Evolutionary conservation across 768 basidiomycete species (phyloP).

Genomic region (Hygrophoropsis aurantiaca): DNA sequence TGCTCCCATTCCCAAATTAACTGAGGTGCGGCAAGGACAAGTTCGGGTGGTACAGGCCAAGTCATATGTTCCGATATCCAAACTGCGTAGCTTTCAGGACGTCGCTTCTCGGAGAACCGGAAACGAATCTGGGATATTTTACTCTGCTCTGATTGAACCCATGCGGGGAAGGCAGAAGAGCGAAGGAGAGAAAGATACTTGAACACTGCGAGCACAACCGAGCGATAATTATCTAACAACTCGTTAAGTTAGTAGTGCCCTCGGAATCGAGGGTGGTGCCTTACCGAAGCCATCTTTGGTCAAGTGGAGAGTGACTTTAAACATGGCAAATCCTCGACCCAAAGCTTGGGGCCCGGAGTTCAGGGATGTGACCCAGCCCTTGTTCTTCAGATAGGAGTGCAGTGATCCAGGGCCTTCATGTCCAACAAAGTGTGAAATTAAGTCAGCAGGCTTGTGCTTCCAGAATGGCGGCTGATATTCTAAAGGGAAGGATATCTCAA

Average conservation of each 20-base stretch:
- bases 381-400: constrained; percentile 84
- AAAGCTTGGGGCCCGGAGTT: constrained; percentile 68
- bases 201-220: constrained; percentile 67
- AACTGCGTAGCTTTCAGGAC: constrained; percentile 78
- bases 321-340: constrained; percentile 84
- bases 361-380: constrained; percentile 82
- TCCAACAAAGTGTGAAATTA: constrained; percentile 80
- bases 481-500: constrained; percentile 83
- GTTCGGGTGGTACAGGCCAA: constrained; percentile 79
- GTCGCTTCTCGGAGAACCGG: constrained; percentile 82
- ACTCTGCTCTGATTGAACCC: constrained; percentile 75
- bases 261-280: constrained; percentile 22
- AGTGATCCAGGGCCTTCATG: constrained; percentile 94
- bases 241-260: constrained; percentile 1
- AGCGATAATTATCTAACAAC: constrained; percentile 67
- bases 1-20: constrained; percentile 75
- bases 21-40: constrained; percentile 68
- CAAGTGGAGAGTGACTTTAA: constrained; percentile 79
- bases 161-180: constrained; percentile 56
- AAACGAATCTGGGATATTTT: constrained; percentile 74
- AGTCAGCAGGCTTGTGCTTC: constrained; percentile 75
- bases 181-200: constrained; percentile 77
- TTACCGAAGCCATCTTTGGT: constrained; percentile 85
- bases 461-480: constrained; percentile 70
- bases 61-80: constrained; percentile 73